These are phyloP conservation scores for Lavandula angustifolia DNA, from an alignment of 257 asterid species.

Conservation along the genomic window DNA sequence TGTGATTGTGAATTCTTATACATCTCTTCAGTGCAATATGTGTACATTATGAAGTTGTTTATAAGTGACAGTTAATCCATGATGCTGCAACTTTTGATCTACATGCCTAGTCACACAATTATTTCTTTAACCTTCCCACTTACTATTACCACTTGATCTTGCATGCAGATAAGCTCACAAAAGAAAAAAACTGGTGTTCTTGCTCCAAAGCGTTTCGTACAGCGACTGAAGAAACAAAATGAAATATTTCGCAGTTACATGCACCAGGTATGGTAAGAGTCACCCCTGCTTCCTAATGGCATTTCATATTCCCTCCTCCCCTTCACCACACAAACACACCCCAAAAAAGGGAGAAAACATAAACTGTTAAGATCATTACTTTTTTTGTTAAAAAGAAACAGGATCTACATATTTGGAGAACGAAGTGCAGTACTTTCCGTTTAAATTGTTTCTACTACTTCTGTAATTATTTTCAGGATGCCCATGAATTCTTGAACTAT, in stretches of 20 bases:
- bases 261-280: constrained; percentile 75
- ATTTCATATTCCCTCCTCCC: not conserved
- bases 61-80: constrained; percentile 25
- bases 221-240: constrained; percentile 82
- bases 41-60: constrained; percentile 15
- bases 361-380: too few species aligned
- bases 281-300: not conserved
- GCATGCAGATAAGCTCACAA: constrained; percentile 76
- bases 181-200: constrained; percentile 92
- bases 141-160: constrained; percentile 28
- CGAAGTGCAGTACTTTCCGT: not conserved
- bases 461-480: constrained; percentile 55
- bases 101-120: not conserved
- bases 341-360: too few species aligned
- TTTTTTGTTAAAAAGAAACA: too few species aligned
- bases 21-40: not conserved
- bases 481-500: constrained; percentile 88
- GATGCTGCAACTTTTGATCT: constrained; percentile 4
- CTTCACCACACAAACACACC: too few species aligned
- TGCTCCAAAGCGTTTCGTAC: constrained; percentile 92
- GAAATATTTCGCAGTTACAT: constrained; percentile 90
- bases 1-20: constrained; percentile 13
- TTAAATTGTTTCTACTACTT: constrained; percentile 26
- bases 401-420: too few species aligned
- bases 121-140: constrained; percentile 7